Evolutionary conservation across 2,329 filamentous ascomycete species (phyloP).

Genomic region (Aureobasidium subglaciale): DNA sequence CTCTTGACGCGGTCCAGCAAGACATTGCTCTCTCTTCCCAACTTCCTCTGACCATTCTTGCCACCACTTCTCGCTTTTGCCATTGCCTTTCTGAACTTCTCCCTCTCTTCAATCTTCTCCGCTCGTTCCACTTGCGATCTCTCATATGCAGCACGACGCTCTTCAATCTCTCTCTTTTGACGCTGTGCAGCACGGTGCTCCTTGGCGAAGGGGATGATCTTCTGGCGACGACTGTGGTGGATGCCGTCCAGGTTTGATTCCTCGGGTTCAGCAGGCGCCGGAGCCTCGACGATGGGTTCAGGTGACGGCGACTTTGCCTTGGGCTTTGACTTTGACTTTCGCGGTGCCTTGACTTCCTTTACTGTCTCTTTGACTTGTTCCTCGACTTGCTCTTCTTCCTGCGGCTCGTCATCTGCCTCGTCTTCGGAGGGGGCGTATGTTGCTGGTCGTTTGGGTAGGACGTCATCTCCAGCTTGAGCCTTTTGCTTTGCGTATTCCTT

Average conservation of each 20-base stretch:
- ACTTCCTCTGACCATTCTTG: constrained; percentile 64
- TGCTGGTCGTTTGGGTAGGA: constrained; percentile 20
- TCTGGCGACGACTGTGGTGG: constrained; percentile 33
- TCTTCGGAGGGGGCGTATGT: constrained; percentile 23
- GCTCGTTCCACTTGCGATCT: constrained; percentile 56
- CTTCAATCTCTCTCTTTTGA: constrained; percentile 57
- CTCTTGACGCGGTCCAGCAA: constrained; percentile 71
- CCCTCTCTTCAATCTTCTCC: constrained; percentile 52
- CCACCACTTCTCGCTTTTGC: constrained; percentile 54
- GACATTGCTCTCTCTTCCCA: constrained; percentile 73
- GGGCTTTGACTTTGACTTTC: not conserved
- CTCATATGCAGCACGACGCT: constrained; percentile 51
- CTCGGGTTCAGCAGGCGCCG: not conserved
- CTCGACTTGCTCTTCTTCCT: not conserved
- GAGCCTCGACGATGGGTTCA: not conserved
- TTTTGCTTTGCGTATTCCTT: constrained; percentile 89
- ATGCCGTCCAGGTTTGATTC: constrained; percentile 12
- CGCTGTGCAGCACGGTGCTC: constrained; percentile 42
- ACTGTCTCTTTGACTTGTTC: not conserved
- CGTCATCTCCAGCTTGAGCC: constrained; percentile 41
- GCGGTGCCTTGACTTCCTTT: not conserved
- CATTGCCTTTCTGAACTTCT: constrained; percentile 63
- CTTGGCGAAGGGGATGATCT: constrained; percentile 37
- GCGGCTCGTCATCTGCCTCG: constrained; percentile 3
- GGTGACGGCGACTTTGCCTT: not conserved